Evolutionary conservation across 163 green algal genomes (phyloP), one percentile per base, ranked within the genome.

Genomic region (Scenedesmus sp.): DNA sequence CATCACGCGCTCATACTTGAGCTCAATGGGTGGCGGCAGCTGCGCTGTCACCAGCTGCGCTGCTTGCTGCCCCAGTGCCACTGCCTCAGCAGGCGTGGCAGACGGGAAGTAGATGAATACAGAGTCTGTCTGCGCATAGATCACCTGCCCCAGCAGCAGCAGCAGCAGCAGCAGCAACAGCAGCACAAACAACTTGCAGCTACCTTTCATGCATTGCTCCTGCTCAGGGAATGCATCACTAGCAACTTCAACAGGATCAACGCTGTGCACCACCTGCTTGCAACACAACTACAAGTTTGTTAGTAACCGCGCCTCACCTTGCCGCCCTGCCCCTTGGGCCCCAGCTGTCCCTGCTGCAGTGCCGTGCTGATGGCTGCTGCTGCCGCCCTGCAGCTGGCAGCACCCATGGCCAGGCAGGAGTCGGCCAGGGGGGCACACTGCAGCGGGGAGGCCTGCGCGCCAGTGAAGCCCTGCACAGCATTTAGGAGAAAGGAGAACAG

Each of bases 51-150:
- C 91, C 12, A 92, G 81, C 8, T 59, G 60, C 9, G 91, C 93
- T 55, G 93, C 93, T 26, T 54, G 10, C 88, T 92, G 34, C 18
- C 91, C 93, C 57, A 97, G 60, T 3, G 64, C 56, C 7, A 96
- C 74, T 4, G 97, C 96, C 76, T 96, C 92, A 13, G 87, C 59
- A 10, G 87, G 18, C 12, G 76, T 94, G 7, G 94, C 94, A 16
- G 88, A 83, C 0, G 94, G 94, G 26, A 98, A 94, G 66, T 94
- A 91, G 2, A 97, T 89, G 82, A 99, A 99, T 18, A 99, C 87
- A 59, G 89, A 96, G 96, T 99, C 97, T 0, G 97, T 99, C 93
- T 99, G 90, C 2, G 90, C 96, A 82, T 99, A 99, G 52, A 99
- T 97, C 23, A 99, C 96, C 1, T 91, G 82, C 34, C 34, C 34